Conservation (phyloP, 129 eudicot species). For the Heracleum sosnowskyi region DNA sequence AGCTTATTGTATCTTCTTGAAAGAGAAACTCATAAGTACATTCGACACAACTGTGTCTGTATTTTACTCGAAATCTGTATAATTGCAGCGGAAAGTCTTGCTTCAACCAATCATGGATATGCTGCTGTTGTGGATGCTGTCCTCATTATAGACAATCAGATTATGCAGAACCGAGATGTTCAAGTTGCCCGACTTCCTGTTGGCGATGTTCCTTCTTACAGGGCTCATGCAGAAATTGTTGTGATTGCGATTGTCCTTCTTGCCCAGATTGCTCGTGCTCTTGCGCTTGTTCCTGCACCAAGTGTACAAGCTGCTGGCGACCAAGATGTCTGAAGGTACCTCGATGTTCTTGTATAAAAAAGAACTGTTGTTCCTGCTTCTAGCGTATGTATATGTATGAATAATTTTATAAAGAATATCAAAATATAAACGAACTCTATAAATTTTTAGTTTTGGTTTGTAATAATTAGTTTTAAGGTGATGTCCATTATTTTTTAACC, state of each 20-base stretch:
- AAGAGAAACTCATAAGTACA: too few species aligned
- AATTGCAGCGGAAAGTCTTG: constrained; percentile 49
- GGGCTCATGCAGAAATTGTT: constrained; percentile 27
- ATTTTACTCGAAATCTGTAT: neutral
- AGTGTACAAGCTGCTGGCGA: constrained; percentile 27
- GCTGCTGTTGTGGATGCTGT: constrained; percentile 47
- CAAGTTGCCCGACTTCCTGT: constrained; percentile 15
- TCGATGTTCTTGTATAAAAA: constrained; percentile 27
- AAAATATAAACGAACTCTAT: neutral
- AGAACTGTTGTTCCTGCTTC: constrained; percentile 28
- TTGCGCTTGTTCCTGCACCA: neutral
- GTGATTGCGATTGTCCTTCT: constrained; percentile 23
- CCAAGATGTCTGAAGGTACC: constrained; percentile 44
- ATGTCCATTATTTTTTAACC: neutral
- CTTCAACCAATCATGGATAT: constrained; percentile 47
- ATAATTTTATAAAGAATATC: neutral
- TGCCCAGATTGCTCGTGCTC: constrained; percentile 23
- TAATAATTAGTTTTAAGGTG: neutral
- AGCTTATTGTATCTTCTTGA: neutral
- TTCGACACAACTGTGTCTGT: neutral
- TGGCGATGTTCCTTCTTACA: constrained; percentile 17
- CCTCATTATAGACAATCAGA: constrained; percentile 29
- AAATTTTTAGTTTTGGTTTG: neutral
- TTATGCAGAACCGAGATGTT: constrained; percentile 31
- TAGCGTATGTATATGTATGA: constrained; percentile 15